These are phyloP conservation scores for Talaromyces sp. DNA, from an alignment of 2,329 filamentous ascomycete species.

Conservation along the genomic window DNA sequence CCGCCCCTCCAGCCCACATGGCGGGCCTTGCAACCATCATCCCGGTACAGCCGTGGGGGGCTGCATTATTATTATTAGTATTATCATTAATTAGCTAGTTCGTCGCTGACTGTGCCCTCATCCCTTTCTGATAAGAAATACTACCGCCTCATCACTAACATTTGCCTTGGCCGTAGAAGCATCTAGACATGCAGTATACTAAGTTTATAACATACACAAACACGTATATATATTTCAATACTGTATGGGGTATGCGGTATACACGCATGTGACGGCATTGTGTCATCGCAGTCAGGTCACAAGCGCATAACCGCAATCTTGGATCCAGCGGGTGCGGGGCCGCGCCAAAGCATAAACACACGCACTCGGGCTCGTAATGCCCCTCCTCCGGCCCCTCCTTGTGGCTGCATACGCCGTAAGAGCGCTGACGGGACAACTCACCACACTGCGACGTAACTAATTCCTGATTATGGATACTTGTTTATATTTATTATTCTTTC, in stretches of 20 bases:
- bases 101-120: not conserved
- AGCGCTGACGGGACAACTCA: not conserved
- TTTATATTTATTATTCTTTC: too few relatives aligned
- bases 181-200: too few relatives aligned
- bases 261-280: not conserved
- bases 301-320: constrained; percentile 17
- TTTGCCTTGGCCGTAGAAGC: not conserved
- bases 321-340: constrained; percentile 20
- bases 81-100: too few relatives aligned
- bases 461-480: too few relatives aligned
- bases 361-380: constrained; percentile 4
- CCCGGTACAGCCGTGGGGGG: constrained; percentile 18
- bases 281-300: not conserved
- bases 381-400: constrained; percentile 8
- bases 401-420: not conserved
- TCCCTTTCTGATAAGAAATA: not conserved
- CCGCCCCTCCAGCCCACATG: constrained; percentile 22
- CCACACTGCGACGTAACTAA: not conserved
- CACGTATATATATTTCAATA: too few relatives aligned
- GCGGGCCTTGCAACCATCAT: constrained; percentile 22
- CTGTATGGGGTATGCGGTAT: too few relatives aligned
- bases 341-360: constrained; percentile 12
- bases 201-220: not conserved
- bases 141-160: not conserved
- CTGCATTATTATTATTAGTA: not conserved